Conservation (phyloP, 352 stramenopile species). For the Aphanomyces invadans region DNA sequence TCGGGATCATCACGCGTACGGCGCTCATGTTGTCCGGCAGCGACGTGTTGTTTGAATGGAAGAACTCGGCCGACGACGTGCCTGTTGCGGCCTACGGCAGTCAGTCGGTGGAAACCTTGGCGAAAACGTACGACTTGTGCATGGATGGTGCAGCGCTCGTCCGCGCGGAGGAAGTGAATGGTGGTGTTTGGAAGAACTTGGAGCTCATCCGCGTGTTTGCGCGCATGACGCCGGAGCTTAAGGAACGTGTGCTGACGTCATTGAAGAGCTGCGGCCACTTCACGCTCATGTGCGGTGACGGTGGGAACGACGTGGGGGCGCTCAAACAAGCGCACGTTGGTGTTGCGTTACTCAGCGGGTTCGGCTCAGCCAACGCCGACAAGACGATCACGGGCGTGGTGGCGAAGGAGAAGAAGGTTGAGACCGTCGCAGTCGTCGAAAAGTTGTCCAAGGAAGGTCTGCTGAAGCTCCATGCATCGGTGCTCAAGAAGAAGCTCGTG, state of each 20-base stretch:
- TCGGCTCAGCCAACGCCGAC: constrained; percentile 78
- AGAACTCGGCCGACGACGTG: constrained; percentile 64
- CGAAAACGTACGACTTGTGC: constrained; percentile 81
- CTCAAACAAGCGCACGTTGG: constrained; percentile 90
- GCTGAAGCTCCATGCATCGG: constrained; percentile 82
- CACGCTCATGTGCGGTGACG: constrained; percentile 98
- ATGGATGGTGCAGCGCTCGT: constrained; percentile 72
- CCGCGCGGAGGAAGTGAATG: constrained; percentile 65
- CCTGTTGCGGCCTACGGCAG: constrained; percentile 60
- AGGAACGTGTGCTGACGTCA: constrained; percentile 92
- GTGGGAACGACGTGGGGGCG: constrained; percentile 96
- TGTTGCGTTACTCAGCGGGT: constrained; percentile 70
- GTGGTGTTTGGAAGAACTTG: constrained; percentile 73
- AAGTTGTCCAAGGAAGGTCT: constrained; percentile 49
- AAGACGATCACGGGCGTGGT: constrained; percentile 73
- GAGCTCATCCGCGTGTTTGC: constrained; percentile 91
- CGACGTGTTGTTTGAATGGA: constrained; percentile 85
- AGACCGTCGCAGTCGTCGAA: constrained; percentile 31
- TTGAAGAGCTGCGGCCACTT: constrained; percentile 89
- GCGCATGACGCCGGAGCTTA: constrained; percentile 93
- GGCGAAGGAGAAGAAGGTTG: constrained; percentile 48
- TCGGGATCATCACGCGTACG: constrained; percentile 85
- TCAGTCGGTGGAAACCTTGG: constrained; percentile 44
- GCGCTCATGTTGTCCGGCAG: constrained; percentile 65
- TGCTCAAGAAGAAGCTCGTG: constrained; percentile 67